These are phyloP conservation scores for Venturia oleaginea DNA, from an alignment of 2,329 filamentous ascomycete genomes.

Conservation along the genomic window DNA sequence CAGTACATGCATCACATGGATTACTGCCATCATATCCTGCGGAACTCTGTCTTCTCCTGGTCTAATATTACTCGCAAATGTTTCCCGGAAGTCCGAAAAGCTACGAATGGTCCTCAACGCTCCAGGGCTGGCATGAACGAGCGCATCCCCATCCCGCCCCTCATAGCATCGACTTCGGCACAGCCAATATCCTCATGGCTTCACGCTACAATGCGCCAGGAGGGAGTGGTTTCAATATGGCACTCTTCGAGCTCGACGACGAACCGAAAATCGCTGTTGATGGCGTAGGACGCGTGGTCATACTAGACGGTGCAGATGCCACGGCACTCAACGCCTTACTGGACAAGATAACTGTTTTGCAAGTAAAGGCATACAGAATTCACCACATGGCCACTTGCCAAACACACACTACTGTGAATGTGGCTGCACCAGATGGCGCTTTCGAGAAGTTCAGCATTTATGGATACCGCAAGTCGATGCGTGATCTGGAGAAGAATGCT, in stretches of 20 bases:
- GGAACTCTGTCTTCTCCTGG: background rate
- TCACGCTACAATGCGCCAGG: background rate
- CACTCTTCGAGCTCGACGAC: background rate
- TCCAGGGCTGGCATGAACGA: background rate
- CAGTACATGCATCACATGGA: background rate
- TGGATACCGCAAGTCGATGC: background rate
- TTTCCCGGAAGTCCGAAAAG: background rate
- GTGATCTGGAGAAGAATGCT: background rate
- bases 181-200: background rate
- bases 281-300: background rate
- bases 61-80: background rate
- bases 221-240: background rate
- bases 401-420: background rate
- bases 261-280: background rate
- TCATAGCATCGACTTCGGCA: background rate
- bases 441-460: background rate
- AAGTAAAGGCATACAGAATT: background rate
- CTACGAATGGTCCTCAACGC: background rate
- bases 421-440: background rate
- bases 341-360: background rate
- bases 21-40: background rate
- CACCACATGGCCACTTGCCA: background rate
- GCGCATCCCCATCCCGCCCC: background rate
- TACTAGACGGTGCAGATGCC: background rate
- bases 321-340: background rate